A percentile compares a stretch with the other conserved stretches of the same genome.
Conservation (phyloP, 345 rosid species). For the Geranium brycei region DNA sequence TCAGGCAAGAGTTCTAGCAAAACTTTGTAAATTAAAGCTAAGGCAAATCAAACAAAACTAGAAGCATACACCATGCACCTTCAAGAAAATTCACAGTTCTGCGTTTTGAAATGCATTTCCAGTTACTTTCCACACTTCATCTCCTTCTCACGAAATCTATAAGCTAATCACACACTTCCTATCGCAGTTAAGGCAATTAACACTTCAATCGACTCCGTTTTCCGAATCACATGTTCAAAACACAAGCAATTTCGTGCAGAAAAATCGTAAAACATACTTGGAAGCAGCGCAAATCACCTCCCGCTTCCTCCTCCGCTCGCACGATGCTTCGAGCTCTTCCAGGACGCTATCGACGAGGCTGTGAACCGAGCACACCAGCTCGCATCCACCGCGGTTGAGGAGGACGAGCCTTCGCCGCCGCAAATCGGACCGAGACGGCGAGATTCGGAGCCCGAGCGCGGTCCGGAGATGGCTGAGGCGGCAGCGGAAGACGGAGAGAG, state of each 20-base stretch:
- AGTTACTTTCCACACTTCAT: not conserved
- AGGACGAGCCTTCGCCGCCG: no score
- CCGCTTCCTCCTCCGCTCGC: conserved; percentile 32
- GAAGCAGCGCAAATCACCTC: conserved; percentile 48
- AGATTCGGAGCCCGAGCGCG: conserved; percentile 19
- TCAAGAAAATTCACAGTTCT: no score
- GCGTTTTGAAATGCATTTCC: no score
- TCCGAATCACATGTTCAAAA: not conserved
- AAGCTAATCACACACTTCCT: no score
- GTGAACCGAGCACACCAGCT: conserved; percentile 27
- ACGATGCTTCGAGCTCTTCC: conserved; percentile 42
- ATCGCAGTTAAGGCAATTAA: no score
- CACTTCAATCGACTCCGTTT: no score
- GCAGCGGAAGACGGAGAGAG: conserved; percentile 16
- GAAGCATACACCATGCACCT: no score
- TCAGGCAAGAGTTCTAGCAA: no score
- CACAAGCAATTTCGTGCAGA: not conserved
- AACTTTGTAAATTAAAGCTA: no score
- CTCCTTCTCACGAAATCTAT: no score
- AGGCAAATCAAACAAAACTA: no score
- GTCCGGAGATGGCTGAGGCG: conserved; percentile 15
- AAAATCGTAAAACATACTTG: conserved; percentile 28
- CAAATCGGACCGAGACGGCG: conserved; percentile 5
- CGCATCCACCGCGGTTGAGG: no score
- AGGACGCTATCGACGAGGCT: conserved; percentile 56